phyloP scores from a whole-genome alignment of 2,329 filamentous ascomycete genomes.

The Penicillium sp. region DNA sequence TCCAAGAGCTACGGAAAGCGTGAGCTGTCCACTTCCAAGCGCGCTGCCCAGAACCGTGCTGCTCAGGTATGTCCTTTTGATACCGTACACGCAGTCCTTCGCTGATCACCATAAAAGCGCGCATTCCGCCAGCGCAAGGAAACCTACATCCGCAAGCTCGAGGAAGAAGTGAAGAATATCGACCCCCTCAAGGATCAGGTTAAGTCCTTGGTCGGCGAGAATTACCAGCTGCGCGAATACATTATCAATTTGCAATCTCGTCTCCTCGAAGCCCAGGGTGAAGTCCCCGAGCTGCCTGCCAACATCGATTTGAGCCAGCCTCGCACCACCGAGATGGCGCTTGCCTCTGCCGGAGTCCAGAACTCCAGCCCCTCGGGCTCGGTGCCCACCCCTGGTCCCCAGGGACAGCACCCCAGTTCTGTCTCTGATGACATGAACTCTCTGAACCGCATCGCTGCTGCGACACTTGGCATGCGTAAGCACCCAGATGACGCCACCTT shows the following conservation, averaged over 20 bases:
- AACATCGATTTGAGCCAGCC: slow-evolving; percentile 70
- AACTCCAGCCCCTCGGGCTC: slow-evolving; percentile 18
- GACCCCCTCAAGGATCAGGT: slow-evolving; percentile 72
- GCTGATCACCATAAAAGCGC: slow-evolving; percentile 57
- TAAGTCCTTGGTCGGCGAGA: slow-evolving; percentile 82
- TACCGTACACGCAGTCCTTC: not conserved
- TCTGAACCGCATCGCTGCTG: slow-evolving; percentile 46
- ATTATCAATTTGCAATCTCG: slow-evolving; percentile 86
- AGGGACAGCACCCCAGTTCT: slow-evolving; percentile 30
- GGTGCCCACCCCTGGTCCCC: slow-evolving; percentile 25
- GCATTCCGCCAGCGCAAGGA: slow-evolving; percentile 98
- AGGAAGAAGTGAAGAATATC: slow-evolving; percentile 85
- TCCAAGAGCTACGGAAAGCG: slow-evolving; percentile 74
- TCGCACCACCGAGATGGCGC: slow-evolving; percentile 40
- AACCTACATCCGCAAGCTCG: slow-evolving; percentile 95
- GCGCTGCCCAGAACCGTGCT: slow-evolving; percentile 92
- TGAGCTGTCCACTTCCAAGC: slow-evolving; percentile 91
- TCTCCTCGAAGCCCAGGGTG: slow-evolving; percentile 77
- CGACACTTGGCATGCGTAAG: slow-evolving; percentile 46
- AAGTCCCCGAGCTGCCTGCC: slow-evolving; percentile 78
- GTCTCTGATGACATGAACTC: slow-evolving; percentile 43
- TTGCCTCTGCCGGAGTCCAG: slow-evolving; percentile 28
- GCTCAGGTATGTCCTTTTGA: slow-evolving; percentile 71
- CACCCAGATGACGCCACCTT: slow-evolving; percentile 41
- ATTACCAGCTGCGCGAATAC: slow-evolving; percentile 88